Evolutionary conservation across 768 basidiomycete species (phyloP).

Genomic region (Termitomyces sp.): DNA sequence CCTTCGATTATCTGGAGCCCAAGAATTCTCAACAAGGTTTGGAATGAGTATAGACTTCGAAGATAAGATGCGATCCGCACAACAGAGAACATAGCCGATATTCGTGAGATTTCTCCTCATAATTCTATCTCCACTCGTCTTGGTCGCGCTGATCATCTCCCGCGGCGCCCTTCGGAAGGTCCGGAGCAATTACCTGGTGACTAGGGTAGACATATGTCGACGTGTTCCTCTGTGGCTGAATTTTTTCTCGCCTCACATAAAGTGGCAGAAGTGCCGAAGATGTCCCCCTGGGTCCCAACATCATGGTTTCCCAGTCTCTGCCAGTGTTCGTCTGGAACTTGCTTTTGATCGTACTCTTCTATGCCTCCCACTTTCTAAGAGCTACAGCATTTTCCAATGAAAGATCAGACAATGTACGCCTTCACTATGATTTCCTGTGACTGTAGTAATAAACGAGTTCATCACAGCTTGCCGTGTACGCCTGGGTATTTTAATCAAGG

Average conservation of each 20-base stretch:
- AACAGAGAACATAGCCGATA: constrained; percentile 1
- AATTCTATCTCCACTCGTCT: constrained; percentile 9
- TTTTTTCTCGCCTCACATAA: constrained; percentile 14
- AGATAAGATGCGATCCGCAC: constrained; percentile 4
- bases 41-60: background rate
- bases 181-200: constrained; percentile 7
- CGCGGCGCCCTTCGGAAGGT: constrained; percentile 9
- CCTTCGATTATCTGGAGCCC: background rate
- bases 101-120: constrained; percentile 5
- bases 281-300: constrained; percentile 3
- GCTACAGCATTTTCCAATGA: constrained; percentile 30
- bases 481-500: background rate
- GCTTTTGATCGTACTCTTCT: constrained; percentile 16
- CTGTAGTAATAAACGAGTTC: background rate
- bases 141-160: background rate
- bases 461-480: constrained; percentile 35
- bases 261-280: constrained; percentile 1
- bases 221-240: constrained; percentile 15
- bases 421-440: background rate
- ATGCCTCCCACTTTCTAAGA: constrained; percentile 3
- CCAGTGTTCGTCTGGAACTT: constrained; percentile 6
- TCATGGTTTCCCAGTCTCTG: constrained; percentile 13
- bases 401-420: constrained; percentile 35
- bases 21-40: background rate
- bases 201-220: constrained; percentile 10